Evolutionary conservation across 2,329 filamentous ascomycete species (phyloP).

Genomic region (Metarhizium rileyi): DNA sequence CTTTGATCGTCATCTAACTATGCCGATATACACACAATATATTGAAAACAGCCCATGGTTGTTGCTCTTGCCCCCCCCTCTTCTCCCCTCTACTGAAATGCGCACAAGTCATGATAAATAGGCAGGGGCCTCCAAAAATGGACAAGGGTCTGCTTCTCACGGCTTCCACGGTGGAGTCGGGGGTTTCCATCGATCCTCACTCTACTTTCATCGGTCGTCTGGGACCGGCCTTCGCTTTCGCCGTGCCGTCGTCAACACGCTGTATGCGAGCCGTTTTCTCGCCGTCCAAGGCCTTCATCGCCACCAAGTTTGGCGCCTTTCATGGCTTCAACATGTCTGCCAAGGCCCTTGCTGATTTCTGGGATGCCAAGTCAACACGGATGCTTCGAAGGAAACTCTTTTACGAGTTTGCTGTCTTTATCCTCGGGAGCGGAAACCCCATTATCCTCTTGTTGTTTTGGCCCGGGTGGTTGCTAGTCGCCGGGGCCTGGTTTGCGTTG

Average conservation of each 20-base stretch:
- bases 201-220: slow-evolving; percentile 23
- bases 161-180: slow-evolving; percentile 26
- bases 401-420: slow-evolving; percentile 40
- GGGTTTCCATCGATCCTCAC: slow-evolving; percentile 18
- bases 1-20: not conserved
- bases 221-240: slow-evolving; percentile 23
- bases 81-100: not conserved
- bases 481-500: slow-evolving; percentile 21
- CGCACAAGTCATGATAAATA: not conserved
- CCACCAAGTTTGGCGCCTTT: slow-evolving; percentile 19
- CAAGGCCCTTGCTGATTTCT: slow-evolving; percentile 19
- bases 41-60: not conserved
- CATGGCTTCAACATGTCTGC: slow-evolving; percentile 20
- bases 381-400: slow-evolving; percentile 36
- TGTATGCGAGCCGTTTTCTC: slow-evolving; percentile 17
- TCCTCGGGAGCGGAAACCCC: slow-evolving; percentile 40
- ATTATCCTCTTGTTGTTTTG: slow-evolving; percentile 44
- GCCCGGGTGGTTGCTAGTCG: slow-evolving; percentile 46
- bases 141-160: slow-evolving; percentile 29
- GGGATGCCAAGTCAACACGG: slow-evolving; percentile 27
- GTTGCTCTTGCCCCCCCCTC: not conserved
- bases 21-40: not conserved
- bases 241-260: slow-evolving; percentile 16
- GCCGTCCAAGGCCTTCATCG: slow-evolving; percentile 16
- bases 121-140: slow-evolving; percentile 11